Conservation (phyloP, 768 basidiomycete genomes). For the Rhodotorula diobovata region DNA sequence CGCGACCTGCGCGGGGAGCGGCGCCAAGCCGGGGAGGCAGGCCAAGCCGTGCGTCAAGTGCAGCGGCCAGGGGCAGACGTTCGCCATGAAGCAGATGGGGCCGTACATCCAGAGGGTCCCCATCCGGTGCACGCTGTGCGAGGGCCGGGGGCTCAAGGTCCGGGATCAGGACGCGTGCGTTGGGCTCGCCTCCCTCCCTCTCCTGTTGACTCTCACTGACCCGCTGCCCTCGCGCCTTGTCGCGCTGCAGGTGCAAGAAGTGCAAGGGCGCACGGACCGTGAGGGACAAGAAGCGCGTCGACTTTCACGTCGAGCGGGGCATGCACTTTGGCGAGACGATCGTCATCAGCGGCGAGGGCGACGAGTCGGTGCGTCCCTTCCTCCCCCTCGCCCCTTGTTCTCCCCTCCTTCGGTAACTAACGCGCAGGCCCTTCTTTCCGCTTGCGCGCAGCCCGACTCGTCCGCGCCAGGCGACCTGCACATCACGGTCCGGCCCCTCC, state of each 20-base stretch:
- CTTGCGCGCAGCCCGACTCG: constrained; percentile 61
- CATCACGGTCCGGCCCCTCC: constrained; percentile 64
- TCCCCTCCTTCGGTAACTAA: background rate
- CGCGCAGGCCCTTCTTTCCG: background rate
- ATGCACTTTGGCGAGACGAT: constrained; percentile 79
- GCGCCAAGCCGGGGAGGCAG: constrained; percentile 76
- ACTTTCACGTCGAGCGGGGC: constrained; percentile 79
- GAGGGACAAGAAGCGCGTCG: constrained; percentile 82
- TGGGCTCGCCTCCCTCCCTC: background rate
- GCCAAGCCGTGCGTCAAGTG: constrained; percentile 75
- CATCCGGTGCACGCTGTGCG: constrained; percentile 62
- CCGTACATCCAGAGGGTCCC: constrained; percentile 13
- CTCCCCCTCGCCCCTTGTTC: background rate
- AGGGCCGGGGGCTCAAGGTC: constrained; percentile 59
- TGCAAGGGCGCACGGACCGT: constrained; percentile 82
- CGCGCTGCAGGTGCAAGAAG: constrained; percentile 74
- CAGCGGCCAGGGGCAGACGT: constrained; percentile 58
- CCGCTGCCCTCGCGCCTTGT: background rate
- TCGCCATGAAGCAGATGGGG: constrained; percentile 21
- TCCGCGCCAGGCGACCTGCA: constrained; percentile 80
- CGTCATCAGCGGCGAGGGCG: constrained; percentile 83
- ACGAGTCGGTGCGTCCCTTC: constrained; percentile 63
- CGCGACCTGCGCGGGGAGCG: constrained; percentile 77
- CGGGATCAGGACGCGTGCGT: constrained; percentile 77
- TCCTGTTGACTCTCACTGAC: constrained; percentile 6